Conservation (phyloP, 176 grass and related monocot species). For the Oryza meyeriana region DNA sequence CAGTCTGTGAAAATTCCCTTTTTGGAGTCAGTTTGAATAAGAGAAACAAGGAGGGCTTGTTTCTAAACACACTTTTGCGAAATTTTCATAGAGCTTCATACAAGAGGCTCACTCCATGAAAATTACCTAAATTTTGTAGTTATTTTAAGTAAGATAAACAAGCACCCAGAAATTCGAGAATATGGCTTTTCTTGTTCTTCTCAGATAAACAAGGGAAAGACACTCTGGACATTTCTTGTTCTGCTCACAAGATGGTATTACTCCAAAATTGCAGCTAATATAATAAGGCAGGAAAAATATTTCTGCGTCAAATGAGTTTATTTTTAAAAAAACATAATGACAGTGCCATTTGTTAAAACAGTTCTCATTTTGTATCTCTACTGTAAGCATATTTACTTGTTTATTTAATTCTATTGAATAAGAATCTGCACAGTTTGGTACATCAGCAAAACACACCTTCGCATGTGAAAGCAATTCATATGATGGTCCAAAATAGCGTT, state of each 20-base stretch:
- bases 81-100: neutral
- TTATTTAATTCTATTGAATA: neutral
- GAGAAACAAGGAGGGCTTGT: neutral
- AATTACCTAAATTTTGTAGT: neutral
- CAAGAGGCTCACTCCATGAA: neutral
- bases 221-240: neutral
- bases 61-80: neutral
- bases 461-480: slow-evolving; percentile 82
- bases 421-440: neutral
- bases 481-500: slow-evolving; percentile 85
- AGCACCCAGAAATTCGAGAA: neutral
- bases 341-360: neutral
- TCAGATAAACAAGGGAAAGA: too few species aligned
- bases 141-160: neutral
- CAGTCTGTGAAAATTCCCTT: neutral
- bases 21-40: neutral
- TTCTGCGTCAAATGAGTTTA: neutral
- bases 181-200: neutral
- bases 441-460: slow-evolving; percentile 44
- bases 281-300: neutral
- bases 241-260: neutral
- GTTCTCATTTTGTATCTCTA: neutral
- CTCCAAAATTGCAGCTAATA: neutral
- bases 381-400: neutral
- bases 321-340: neutral